Evolutionary conservation across 257 asterid genomes (phyloP).

Genomic region (Lavandula angustifolia): DNA sequence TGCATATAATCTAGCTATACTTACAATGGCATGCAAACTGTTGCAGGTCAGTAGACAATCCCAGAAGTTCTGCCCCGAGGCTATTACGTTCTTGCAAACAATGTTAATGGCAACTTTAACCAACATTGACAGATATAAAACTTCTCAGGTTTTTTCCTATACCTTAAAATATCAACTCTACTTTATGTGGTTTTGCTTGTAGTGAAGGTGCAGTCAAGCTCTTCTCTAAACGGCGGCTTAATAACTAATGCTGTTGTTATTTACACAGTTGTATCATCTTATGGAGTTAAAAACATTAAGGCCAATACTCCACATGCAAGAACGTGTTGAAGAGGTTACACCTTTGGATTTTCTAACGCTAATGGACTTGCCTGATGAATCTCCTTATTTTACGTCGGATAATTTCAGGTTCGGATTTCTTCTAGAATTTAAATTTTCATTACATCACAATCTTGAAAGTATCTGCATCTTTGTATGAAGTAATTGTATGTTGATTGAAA

Average conservation of each 20-base stretch:
- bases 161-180: no score
- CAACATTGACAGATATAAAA: constrained; percentile 41
- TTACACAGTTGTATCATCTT: constrained; percentile 68
- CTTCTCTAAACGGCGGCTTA: constrained; percentile 6
- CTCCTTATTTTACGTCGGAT: constrained; percentile 69
- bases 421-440: constrained; percentile 7
- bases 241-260: constrained; percentile 9
- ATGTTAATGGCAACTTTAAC: constrained; percentile 69
- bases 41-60: constrained; percentile 71
- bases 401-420: constrained; percentile 53
- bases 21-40: constrained; percentile 10
- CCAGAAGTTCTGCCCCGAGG: constrained; percentile 79
- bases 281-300: constrained; percentile 68
- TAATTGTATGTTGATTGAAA: background rate
- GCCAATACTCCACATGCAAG: constrained; percentile 63
- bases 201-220: background rate
- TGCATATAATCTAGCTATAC: background rate
- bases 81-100: constrained; percentile 66
- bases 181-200: constrained; percentile 4
- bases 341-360: constrained; percentile 59
- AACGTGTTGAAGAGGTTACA: constrained; percentile 47
- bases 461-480: background rate
- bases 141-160: constrained; percentile 59
- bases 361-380: constrained; percentile 77
- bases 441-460: background rate